Conservation (phyloP, 163 green algal genomes). For the Chlorella variabilis region DNA sequence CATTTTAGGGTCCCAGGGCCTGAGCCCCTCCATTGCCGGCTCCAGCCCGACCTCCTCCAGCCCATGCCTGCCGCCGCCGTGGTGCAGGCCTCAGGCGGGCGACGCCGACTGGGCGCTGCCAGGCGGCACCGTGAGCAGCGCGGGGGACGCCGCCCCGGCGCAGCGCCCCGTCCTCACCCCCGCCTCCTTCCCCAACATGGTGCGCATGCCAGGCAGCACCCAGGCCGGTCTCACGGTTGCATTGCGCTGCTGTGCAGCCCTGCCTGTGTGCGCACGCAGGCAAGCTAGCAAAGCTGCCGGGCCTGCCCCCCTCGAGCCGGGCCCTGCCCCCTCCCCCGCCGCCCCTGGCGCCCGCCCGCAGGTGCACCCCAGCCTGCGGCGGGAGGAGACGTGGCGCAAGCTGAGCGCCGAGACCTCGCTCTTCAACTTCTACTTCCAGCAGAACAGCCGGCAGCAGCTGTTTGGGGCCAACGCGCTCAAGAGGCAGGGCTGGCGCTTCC, state of each 20-base stretch:
- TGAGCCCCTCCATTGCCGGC: too few species aligned
- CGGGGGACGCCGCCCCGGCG: neutral
- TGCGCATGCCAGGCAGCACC: neutral
- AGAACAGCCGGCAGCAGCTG: conserved; percentile 43
- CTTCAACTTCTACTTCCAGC: conserved; percentile 48
- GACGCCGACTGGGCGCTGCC: conserved; percentile 27
- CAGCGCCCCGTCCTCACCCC: conserved; percentile 1
- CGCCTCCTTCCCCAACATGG: conserved; percentile 35
- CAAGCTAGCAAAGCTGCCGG: neutral
- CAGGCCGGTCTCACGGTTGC: neutral
- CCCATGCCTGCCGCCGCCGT: neutral
- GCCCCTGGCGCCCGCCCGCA: neutral
- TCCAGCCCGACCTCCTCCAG: neutral
- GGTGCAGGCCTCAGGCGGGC: conserved; percentile 23
- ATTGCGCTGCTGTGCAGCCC: neutral
- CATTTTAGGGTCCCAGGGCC: too few species aligned
- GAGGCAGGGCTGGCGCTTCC: conserved; percentile 43
- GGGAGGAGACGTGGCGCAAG: conserved; percentile 12
- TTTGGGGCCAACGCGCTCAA: conserved; percentile 42
- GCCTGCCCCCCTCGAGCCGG: neutral
- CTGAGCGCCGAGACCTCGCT: conserved; percentile 33
- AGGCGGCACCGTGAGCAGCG: conserved; percentile 5
- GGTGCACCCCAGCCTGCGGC: conserved; percentile 32
- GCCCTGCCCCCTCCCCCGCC: neutral
- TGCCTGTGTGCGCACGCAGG: neutral